A percentile compares a stretch with the other conserved stretches of the same genome.
Evolutionary conservation across 176 grass and related monocot species (phyloP).

Genomic region (Avena insularis): DNA sequence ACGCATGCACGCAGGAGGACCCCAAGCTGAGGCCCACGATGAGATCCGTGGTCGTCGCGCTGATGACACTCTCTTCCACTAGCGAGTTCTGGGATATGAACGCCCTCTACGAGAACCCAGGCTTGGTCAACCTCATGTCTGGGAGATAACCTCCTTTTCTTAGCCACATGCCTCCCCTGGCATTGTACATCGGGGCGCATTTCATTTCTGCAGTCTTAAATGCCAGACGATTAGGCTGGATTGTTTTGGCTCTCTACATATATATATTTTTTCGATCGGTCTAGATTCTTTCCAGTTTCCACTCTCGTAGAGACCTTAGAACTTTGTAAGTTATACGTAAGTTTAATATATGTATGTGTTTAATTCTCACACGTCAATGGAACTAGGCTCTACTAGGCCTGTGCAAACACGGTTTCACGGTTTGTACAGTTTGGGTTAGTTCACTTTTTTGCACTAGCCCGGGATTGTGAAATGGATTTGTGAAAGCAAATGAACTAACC

Average conservation of each 20-base stretch:
- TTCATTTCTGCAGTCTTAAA: not conserved
- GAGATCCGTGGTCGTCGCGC: conserved; percentile 77
- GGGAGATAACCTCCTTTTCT: conserved; percentile 51
- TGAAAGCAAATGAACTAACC: too few species aligned
- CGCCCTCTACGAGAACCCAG: conserved; percentile 61
- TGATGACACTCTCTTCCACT: conserved; percentile 78
- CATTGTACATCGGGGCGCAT: conserved; percentile 30
- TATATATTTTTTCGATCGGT: not conserved
- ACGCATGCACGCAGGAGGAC: conserved; percentile 78
- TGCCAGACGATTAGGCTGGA: not conserved
- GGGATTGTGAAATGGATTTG: too few species aligned
- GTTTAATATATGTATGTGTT: not conserved
- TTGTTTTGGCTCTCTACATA: conserved; percentile 7
- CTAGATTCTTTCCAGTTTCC: not conserved
- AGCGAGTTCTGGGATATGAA: conserved; percentile 88
- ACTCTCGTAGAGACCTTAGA: not conserved
- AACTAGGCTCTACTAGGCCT: not conserved
- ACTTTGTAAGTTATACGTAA: not conserved
- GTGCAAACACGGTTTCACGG: too few species aligned
- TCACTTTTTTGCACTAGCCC: too few species aligned
- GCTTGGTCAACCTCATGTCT: conserved; percentile 70
- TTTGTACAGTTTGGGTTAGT: too few species aligned
- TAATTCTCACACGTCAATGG: not conserved
- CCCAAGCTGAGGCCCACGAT: conserved; percentile 75
- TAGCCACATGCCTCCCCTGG: conserved; percentile 19